Percentiles rank a stretch among this genome's conserved stretches.
Conservation (phyloP, 805 yeast genomes). For the Monosporozyma solicola region DNA sequence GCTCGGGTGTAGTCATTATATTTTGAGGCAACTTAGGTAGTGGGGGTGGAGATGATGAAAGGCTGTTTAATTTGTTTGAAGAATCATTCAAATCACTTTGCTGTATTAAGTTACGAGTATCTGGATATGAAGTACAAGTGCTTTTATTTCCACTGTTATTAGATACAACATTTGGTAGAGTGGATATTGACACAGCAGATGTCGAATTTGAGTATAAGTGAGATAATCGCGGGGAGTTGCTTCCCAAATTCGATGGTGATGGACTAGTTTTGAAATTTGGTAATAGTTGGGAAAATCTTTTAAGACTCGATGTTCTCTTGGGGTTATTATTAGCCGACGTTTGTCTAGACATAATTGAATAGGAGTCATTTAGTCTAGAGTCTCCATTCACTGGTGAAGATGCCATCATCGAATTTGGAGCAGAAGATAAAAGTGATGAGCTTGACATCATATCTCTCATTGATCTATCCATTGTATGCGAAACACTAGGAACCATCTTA, state of each 20-base stretch:
- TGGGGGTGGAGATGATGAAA: background rate
- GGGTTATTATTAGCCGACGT: conserved; percentile 2
- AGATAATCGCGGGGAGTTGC: background rate
- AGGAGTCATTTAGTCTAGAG: background rate
- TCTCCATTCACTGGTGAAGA: background rate
- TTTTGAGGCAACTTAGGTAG: background rate
- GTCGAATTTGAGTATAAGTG: background rate
- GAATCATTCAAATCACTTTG: background rate
- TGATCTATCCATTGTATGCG: conserved; percentile 14
- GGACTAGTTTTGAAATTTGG: conserved; percentile 9
- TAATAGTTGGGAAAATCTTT: conserved; percentile 10
- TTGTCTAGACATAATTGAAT: conserved; percentile 1
- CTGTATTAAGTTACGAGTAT: conserved; percentile 15
- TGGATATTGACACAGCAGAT: conserved; percentile 5
- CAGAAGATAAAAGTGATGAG: background rate
- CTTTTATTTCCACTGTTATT: background rate
- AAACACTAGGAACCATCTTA: conserved; percentile 11
- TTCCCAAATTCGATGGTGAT: conserved; percentile 4
- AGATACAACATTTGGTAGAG: conserved; percentile 1
- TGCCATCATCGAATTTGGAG: background rate
- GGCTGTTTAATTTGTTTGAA: background rate
- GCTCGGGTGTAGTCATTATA: background rate
- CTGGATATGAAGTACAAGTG: conserved; percentile 20
- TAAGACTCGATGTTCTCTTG: conserved; percentile 19
- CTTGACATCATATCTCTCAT: conserved; percentile 19